A percentile compares a stretch with the other conserved stretches of the same genome.
phyloP scores from a whole-genome alignment of 2,329 filamentous ascomycete genomes.

The Exserohilum turcica region DNA sequence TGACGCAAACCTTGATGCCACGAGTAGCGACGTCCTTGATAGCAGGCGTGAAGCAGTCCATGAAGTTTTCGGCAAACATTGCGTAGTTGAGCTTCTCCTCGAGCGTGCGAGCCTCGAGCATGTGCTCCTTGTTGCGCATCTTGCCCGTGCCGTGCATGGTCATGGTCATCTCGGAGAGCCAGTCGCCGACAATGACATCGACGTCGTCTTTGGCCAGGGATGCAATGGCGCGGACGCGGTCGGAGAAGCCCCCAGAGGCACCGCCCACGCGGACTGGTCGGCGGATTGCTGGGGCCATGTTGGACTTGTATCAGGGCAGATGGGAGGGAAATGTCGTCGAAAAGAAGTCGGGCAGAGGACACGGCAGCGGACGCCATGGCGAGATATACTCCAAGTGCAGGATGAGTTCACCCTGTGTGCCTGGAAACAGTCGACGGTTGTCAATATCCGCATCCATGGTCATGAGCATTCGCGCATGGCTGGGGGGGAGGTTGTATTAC shows the following conservation, averaged over 20 bases:
- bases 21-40: slow-evolving; percentile 36
- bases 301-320: slow-evolving; percentile 1
- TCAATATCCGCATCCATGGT: slow-evolving; percentile 20
- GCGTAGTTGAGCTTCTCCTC: slow-evolving; percentile 39
- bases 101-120: slow-evolving; percentile 51
- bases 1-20: slow-evolving; percentile 40
- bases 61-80: slow-evolving; percentile 50
- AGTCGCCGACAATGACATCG: slow-evolving; percentile 43
- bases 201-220: slow-evolving; percentile 47
- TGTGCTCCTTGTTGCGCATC: slow-evolving; percentile 44
- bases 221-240: slow-evolving; percentile 51
- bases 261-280: slow-evolving; percentile 51
- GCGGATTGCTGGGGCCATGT: slow-evolving; percentile 30
- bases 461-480: slow-evolving; percentile 3
- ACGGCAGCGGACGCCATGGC: too few relatives aligned
- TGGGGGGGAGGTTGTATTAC: slow-evolving; percentile 17
- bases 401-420: too few relatives aligned
- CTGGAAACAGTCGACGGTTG: slow-evolving; percentile 15
- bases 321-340: background rate
- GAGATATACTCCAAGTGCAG: too few relatives aligned
- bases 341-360: too few relatives aligned
- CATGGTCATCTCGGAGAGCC: slow-evolving; percentile 42
- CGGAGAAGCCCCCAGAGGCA: slow-evolving; percentile 53
- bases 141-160: slow-evolving; percentile 35
- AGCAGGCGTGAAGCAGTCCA: slow-evolving; percentile 54